These are phyloP conservation scores for Pseudonectria foliicola DNA, from an alignment of 2,329 filamentous ascomycete species.

Conservation along the genomic window DNA sequence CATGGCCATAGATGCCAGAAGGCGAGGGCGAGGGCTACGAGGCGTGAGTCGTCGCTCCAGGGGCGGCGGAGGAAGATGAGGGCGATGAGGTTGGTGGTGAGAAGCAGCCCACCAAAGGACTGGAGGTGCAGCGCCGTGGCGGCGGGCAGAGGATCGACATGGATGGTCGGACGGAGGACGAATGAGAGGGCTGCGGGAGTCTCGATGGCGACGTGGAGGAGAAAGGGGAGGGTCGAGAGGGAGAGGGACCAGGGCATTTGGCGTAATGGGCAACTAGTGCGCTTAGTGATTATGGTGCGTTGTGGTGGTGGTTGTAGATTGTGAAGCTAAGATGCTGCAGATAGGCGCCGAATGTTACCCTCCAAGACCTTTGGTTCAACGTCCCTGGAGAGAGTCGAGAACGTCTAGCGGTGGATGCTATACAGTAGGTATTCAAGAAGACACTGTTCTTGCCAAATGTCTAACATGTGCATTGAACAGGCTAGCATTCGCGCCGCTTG, in stretches of 20 bases:
- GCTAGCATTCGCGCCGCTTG: too few relatives aligned
- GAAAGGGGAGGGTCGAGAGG: constrained; percentile 25
- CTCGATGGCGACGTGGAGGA: constrained; percentile 32
- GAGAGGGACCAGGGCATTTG: background rate
- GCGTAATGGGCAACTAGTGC: too few relatives aligned
- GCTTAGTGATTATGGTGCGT: too few relatives aligned
- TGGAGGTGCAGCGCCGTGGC: constrained; percentile 37
- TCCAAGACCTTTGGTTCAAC: too few relatives aligned
- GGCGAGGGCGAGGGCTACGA: constrained; percentile 34
- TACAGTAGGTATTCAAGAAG: too few relatives aligned
- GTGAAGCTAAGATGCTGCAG: too few relatives aligned
- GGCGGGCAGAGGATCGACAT: constrained; percentile 34
- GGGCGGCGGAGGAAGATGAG: constrained; percentile 27
- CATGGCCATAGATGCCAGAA: constrained; percentile 44
- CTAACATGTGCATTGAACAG: too few relatives aligned
- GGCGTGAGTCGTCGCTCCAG: constrained; percentile 24
- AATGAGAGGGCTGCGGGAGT: constrained; percentile 40
- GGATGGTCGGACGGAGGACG: constrained; percentile 33
- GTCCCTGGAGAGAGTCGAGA: too few relatives aligned
- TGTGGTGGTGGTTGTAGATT: too few relatives aligned
- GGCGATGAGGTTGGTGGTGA: constrained; percentile 38
- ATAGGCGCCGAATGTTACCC: too few relatives aligned
- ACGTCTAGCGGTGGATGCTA: too few relatives aligned
- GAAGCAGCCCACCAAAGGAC: constrained; percentile 41
- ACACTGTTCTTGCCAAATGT: too few relatives aligned